Evolutionary conservation across 1,139 yeast species (phyloP).

Genomic region (Sugiyamaella neomexicana): DNA sequence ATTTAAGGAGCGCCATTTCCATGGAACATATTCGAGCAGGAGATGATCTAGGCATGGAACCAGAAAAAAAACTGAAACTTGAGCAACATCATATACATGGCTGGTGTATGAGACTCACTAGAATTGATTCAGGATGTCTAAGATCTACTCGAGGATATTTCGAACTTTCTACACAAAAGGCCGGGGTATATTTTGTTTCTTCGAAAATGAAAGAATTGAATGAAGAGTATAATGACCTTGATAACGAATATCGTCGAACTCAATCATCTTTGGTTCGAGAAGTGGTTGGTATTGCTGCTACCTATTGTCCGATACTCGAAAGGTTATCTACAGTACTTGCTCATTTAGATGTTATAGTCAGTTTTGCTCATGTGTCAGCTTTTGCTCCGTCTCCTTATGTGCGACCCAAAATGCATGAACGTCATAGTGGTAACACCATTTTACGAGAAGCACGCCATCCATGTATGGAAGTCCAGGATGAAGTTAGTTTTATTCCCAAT

Average conservation of each 20-base stretch:
- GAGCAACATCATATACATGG: slow-evolving; percentile 88
- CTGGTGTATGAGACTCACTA: slow-evolving; percentile 89
- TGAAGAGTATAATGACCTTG: slow-evolving; percentile 56
- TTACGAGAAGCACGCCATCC: slow-evolving; percentile 86
- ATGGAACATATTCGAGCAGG: slow-evolving; percentile 64
- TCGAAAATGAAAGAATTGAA: slow-evolving; percentile 59
- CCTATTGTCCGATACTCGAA: slow-evolving; percentile 76
- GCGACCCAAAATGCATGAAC: slow-evolving; percentile 64
- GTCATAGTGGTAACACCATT: slow-evolving; percentile 53
- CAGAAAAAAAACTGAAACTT: slow-evolving; percentile 82
- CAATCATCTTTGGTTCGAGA: slow-evolving; percentile 80
- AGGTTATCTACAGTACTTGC: slow-evolving; percentile 64
- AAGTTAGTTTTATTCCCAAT: slow-evolving; percentile 80
- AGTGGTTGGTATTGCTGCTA: slow-evolving; percentile 72
- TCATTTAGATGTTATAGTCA: slow-evolving; percentile 74
- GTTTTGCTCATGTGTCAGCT: slow-evolving; percentile 84
- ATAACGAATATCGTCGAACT: slow-evolving; percentile 66
- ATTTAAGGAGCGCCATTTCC: slow-evolving; percentile 56
- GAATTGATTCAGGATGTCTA: slow-evolving; percentile 81
- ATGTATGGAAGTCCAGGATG: slow-evolving; percentile 89
- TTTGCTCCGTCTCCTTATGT: slow-evolving; percentile 82
- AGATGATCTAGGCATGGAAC: slow-evolving; percentile 74
- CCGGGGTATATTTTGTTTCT: slow-evolving; percentile 91
- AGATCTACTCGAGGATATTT: slow-evolving; percentile 61
- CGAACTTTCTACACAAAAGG: slow-evolving; percentile 88